Base-by-base conservation (phyloP, 1,284 basidiomycete species). In the Polyporus tsugae region DNA sequence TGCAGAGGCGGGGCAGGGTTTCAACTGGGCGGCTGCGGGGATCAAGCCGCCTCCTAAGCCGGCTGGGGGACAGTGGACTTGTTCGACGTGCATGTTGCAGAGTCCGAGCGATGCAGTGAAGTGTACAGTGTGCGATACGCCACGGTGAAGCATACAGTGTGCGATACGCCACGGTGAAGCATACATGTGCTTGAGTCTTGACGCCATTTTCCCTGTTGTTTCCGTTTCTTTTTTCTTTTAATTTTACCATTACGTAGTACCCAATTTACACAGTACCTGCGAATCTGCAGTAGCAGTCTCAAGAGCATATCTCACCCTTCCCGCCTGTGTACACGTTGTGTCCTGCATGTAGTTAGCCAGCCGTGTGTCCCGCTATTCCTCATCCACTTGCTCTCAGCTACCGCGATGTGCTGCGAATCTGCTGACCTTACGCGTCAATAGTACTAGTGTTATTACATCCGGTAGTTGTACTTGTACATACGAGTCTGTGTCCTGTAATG, bases 1-100 rank as follows among this genome's bases (percentile, higher is more conserved):
- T 3, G 42, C 62, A 6, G 44, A 46, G 44, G 22, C 60, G 6
- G 59, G 67, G 6, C 60, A 67, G 63, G 73, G 71, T 62, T 78
- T 78, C 64, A 66, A 78, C 64, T 78, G 76, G 76, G 74, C 72
- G 2, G 77, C 76, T 13, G 76, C 78, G n/a, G 77, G 76, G 2
- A 69, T 75, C 60, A 76, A 76, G 62, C 60, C 63, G 35, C 75
- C 78, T 17, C 66, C 70, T 46, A 67, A 70, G 35, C 41, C 70
- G 0, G 42, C 71, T 3, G 75, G 70, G 6, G 72, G 68, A 25
- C 65, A 71, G 65, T 79, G 78, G 78, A 72, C 67, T 33, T 78
- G 78, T 65, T 70, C 68, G 19, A 67, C 65, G 39, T 78, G 78
- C 65, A 76, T 76, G 74, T 49, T 76, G 33, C 62, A 68, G 60